Conservation (phyloP, 2,329 filamentous ascomycete genomes). For the Alternaria sp. region DNA sequence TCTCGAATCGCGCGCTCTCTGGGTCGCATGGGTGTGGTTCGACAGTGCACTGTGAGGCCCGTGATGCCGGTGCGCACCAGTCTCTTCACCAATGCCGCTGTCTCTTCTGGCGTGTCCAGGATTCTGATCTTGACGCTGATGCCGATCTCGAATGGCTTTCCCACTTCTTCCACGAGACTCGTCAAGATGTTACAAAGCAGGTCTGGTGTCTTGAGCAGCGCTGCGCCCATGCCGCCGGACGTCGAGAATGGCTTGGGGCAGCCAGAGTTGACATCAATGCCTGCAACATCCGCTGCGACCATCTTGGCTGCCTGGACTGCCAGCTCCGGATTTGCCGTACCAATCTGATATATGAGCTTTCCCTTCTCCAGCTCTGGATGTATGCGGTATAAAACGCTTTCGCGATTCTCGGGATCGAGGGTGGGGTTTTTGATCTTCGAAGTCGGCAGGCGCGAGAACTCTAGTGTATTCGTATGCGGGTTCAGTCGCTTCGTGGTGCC, state of each 20-base stretch:
- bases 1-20: slow-evolving; percentile 84
- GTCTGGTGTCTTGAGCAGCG: slow-evolving; percentile 84
- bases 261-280: slow-evolving; percentile 97
- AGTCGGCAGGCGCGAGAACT: slow-evolving; percentile 80
- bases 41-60: slow-evolving; percentile 91
- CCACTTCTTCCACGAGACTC: slow-evolving; percentile 79
- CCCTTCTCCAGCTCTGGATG: slow-evolving; percentile 77
- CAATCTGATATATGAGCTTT: slow-evolving; percentile 88
- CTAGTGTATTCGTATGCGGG: slow-evolving; percentile 76
- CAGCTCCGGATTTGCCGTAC: slow-evolving; percentile 79
- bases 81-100: slow-evolving; percentile 75
- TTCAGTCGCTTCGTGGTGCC: slow-evolving; percentile 82
- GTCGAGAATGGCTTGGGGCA: slow-evolving; percentile 98
- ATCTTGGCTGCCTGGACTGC: slow-evolving; percentile 85
- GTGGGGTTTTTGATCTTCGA: slow-evolving; percentile 69
- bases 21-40: slow-evolving; percentile 94
- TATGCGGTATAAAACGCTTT: slow-evolving; percentile 81
- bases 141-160: slow-evolving; percentile 80
- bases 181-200: slow-evolving; percentile 82
- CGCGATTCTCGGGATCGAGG: slow-evolving; percentile 58
- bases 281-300: slow-evolving; percentile 84
- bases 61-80: slow-evolving; percentile 90
- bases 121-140: slow-evolving; percentile 97
- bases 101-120: slow-evolving; percentile 76
- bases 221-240: slow-evolving; percentile 92